Evolutionary conservation across 1,139 yeast species (phyloP).

Genomic region (Wickerhamiella pararugosa): DNA sequence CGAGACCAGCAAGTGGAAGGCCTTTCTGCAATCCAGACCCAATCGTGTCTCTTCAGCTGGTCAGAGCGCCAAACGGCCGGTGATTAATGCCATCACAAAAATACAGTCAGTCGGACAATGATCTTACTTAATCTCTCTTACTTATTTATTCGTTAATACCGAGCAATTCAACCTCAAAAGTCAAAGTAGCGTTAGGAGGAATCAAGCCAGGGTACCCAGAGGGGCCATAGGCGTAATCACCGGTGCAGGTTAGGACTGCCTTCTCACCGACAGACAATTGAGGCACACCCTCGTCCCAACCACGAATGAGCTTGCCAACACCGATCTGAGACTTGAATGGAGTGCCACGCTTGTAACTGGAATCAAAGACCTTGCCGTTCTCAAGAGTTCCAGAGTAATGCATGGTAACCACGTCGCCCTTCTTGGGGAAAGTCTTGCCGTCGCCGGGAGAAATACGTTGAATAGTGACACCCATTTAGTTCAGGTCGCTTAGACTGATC

Average conservation of each 20-base stretch:
- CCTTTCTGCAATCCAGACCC: no score
- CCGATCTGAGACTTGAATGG: constrained; percentile 92
- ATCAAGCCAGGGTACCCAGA: constrained; percentile 94
- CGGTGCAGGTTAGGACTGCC: constrained; percentile 83
- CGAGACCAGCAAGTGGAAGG: no score
- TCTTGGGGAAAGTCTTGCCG: constrained; percentile 70
- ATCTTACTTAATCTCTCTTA: no score
- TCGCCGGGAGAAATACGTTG: constrained; percentile 34
- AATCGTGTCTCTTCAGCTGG: no score
- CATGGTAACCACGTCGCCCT: constrained; percentile 68
- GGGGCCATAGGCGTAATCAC: constrained; percentile 83
- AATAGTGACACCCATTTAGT: constrained; percentile 27
- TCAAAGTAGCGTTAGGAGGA: constrained; percentile 89
- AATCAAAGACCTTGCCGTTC: constrained; percentile 89
- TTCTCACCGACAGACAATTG: constrained; percentile 83
- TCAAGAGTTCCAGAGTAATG: constrained; percentile 93
- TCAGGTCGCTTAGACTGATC: no score
- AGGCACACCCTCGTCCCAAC: constrained; percentile 93
- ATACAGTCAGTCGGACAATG: no score
- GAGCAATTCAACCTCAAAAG: constrained; percentile 84
- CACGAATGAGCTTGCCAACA: constrained; percentile 89
- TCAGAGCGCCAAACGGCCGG: no score
- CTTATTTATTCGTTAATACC: constrained; percentile 36
- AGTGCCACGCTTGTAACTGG: constrained; percentile 83
- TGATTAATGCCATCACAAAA: no score